Conservation (phyloP, 2,329 filamentous ascomycete species). For the Neofusicoccum cordaticola region DNA sequence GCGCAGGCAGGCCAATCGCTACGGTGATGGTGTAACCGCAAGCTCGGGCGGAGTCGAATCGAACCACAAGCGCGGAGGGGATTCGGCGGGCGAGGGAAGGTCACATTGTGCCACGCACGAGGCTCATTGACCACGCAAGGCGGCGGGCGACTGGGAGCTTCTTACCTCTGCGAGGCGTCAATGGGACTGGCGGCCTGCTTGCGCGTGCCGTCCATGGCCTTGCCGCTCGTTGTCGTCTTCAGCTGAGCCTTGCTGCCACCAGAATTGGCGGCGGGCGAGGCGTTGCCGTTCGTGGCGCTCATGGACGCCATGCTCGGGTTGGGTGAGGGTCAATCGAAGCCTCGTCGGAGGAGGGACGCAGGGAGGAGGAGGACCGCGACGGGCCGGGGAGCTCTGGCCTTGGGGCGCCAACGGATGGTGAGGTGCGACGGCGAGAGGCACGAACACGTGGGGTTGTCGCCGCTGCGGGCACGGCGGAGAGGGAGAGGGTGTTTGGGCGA, state of each 20-base stretch:
- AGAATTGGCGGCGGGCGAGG: constrained; percentile 37
- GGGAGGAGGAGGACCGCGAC: constrained; percentile 12
- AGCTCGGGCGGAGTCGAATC: constrained; percentile 16
- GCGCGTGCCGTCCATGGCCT: constrained; percentile 52
- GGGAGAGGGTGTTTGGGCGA: constrained; percentile 2
- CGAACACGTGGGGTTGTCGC: background rate
- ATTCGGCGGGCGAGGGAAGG: constrained; percentile 6
- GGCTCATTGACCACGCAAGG: background rate
- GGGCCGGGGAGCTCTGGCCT: constrained; percentile 17
- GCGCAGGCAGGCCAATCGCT: constrained; percentile 13
- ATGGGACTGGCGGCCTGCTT: constrained; percentile 56
- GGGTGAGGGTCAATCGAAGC: constrained; percentile 11
- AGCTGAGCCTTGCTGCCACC: constrained; percentile 43
- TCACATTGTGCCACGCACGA: constrained; percentile 16
- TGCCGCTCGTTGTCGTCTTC: constrained; percentile 50
- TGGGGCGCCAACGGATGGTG: constrained; percentile 10
- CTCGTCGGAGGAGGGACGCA: constrained; percentile 21
- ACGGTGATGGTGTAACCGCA: constrained; percentile 16
- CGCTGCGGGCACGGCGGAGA: constrained; percentile 6
- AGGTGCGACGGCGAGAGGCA: constrained; percentile 12
- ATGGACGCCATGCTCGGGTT: constrained; percentile 14
- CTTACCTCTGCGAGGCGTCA: constrained; percentile 56
- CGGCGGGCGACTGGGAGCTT: constrained; percentile 12
- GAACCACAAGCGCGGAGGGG: constrained; percentile 15
- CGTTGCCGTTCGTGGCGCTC: constrained; percentile 25